Evolutionary conservation across 2,329 filamentous ascomycete genomes (phyloP).

Genomic region (Alternaria postmessia): DNA sequence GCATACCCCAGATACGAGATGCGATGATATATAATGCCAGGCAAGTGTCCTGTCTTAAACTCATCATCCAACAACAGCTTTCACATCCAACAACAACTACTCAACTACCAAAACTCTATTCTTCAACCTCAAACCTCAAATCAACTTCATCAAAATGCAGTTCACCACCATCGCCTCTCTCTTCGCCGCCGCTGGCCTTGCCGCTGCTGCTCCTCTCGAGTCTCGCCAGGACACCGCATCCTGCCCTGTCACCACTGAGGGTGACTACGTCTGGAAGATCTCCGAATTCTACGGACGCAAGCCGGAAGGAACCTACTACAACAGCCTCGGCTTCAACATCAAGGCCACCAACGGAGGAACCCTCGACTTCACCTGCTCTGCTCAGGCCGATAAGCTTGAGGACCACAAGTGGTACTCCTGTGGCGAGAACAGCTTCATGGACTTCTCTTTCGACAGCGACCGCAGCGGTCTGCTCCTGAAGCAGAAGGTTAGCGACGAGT

Average conservation of each 20-base stretch:
- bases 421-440: constrained; percentile 22
- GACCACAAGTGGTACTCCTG: constrained; percentile 24
- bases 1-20: background rate
- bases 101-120: background rate
- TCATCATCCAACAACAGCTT: constrained; percentile 12
- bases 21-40: constrained; percentile 8
- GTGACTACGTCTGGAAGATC: constrained; percentile 34
- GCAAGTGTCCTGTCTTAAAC: background rate
- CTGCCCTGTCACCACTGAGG: constrained; percentile 15
- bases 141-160: constrained; percentile 23
- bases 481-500: constrained; percentile 22
- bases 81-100: constrained; percentile 5
- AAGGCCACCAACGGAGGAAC: constrained; percentile 24
- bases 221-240: constrained; percentile 11
- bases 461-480: constrained; percentile 23
- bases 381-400: constrained; percentile 9
- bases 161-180: constrained; percentile 27
- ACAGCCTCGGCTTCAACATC: constrained; percentile 26
- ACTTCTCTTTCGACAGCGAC: constrained; percentile 23
- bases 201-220: constrained; percentile 21
- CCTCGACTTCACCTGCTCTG: constrained; percentile 20
- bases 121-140: background rate
- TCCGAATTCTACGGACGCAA: constrained; percentile 29
- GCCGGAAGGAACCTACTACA: constrained; percentile 27
- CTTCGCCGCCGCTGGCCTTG: constrained; percentile 22